Evolutionary conservation across 768 basidiomycete genomes (phyloP).

Genomic region (Hericium erinaceus): DNA sequence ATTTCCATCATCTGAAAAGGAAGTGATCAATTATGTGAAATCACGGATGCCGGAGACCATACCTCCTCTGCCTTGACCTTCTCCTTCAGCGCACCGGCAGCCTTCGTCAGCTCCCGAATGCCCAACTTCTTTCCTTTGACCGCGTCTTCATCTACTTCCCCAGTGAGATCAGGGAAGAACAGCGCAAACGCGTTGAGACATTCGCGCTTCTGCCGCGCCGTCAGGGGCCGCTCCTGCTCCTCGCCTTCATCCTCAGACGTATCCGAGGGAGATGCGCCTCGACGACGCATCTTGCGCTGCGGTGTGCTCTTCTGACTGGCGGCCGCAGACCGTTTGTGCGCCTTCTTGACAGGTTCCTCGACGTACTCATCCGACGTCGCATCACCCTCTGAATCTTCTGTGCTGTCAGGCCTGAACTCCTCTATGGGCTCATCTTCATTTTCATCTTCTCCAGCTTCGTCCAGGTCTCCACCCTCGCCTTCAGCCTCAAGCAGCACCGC

Average conservation of each 20-base stretch:
- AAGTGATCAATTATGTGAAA: background rate
- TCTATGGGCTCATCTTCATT: constrained; percentile 20
- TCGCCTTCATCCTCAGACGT: background rate
- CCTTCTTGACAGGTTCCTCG: constrained; percentile 7
- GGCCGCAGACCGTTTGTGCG: background rate
- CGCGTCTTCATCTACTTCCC: constrained; percentile 32
- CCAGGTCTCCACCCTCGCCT: constrained; percentile 20
- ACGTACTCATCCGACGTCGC: constrained; percentile 11
- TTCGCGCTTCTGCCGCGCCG: constrained; percentile 40
- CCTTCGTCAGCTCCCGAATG: constrained; percentile 57
- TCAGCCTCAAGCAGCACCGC: constrained; percentile 46
- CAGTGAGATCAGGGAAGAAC: constrained; percentile 55
- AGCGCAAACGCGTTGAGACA: constrained; percentile 56
- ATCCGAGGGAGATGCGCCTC: background rate
- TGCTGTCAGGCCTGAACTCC: constrained; percentile 16
- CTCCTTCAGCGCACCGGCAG: constrained; percentile 57
- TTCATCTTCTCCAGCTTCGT: constrained; percentile 14
- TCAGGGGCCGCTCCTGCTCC: constrained; percentile 22
- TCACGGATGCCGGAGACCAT: constrained; percentile 11
- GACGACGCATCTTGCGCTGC: background rate
- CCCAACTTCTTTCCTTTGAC: constrained; percentile 46
- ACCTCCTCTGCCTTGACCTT: constrained; percentile 72
- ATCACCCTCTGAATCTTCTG: constrained; percentile 15
- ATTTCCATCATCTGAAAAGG: constrained; percentile 60
- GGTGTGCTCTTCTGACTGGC: background rate